Conservation (phyloP, 2,329 filamentous ascomycete species). For the Drechslera avenae region DNA sequence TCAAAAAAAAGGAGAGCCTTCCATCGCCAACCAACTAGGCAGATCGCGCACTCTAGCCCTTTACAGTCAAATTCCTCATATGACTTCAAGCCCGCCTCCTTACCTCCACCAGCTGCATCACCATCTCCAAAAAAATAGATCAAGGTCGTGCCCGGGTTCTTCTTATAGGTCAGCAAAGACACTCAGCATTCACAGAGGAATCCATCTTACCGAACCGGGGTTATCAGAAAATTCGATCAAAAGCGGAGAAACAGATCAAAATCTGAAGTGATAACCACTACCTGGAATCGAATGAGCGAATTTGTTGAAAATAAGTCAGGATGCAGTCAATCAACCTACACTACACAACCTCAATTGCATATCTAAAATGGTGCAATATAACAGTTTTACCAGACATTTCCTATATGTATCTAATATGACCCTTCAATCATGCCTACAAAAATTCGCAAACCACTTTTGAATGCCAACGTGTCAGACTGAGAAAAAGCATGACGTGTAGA, state of each 20-base stretch:
- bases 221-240: constrained; percentile 32
- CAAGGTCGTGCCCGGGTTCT: constrained; percentile 23
- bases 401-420: neutral
- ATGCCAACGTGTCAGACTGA: too few species aligned
- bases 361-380: constrained; percentile 13
- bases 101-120: too few species aligned
- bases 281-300: constrained; percentile 21
- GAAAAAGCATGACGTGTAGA: constrained; percentile 12
- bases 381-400: neutral
- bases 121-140: constrained; percentile 4
- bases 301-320: too few species aligned
- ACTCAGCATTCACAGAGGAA: neutral
- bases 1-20: too few species aligned
- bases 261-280: constrained; percentile 38
- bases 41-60: too few species aligned
- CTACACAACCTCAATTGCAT: constrained; percentile 22
- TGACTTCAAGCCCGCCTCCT: too few species aligned
- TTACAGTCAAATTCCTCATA: too few species aligned
- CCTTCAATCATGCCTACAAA: too few species aligned
- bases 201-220: constrained; percentile 26
- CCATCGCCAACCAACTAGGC: too few species aligned
- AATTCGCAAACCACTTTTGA: too few species aligned
- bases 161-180: constrained; percentile 8
- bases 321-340: constrained; percentile 10
- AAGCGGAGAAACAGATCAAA: constrained; percentile 21